Percentiles rank a stretch among this genome's conserved stretches.
Evolutionary conservation across 1,284 basidiomycete species (phyloP).

Genomic region (Fomitopsis pinicola): DNA sequence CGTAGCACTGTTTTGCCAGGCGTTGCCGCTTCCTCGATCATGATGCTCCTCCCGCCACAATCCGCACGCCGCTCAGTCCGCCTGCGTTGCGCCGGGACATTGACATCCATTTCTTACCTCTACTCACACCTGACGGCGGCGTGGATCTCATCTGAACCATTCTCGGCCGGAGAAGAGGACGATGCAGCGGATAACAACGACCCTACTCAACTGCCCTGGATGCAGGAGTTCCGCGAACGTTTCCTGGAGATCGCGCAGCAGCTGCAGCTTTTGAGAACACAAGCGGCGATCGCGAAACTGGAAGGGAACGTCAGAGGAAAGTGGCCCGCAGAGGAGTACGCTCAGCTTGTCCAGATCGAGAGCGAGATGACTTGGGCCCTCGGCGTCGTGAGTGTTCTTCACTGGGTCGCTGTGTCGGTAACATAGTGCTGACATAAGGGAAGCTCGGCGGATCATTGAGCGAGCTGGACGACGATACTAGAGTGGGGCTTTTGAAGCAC

Average conservation of each 20-base stretch:
- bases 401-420: background rate
- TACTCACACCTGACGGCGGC: constrained; percentile 41
- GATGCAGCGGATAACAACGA: background rate
- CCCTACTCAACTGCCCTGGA: constrained; percentile 13
- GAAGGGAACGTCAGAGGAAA: constrained; percentile 45
- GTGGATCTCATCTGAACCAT: constrained; percentile 33
- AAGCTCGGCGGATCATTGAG: constrained; percentile 39
- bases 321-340: constrained; percentile 48
- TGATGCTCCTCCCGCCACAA: constrained; percentile 48
- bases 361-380: constrained; percentile 39
- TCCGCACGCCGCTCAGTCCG: constrained; percentile 47
- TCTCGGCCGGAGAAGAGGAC: constrained; percentile 12
- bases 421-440: background rate
- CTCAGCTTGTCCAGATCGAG: constrained; percentile 35
- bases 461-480: constrained; percentile 35
- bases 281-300: constrained; percentile 40
- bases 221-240: constrained; percentile 26
- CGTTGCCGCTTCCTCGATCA: constrained; percentile 40
- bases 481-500: constrained; percentile 34
- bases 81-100: constrained; percentile 38
- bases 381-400: constrained; percentile 30
- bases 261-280: constrained; percentile 31
- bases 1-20: constrained; percentile 22
- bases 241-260: constrained; percentile 33
- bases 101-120: constrained; percentile 34